Evolutionary conservation across 2,329 filamentous ascomycete genomes (phyloP).

Genomic region (Fusarium pseudonygamai): DNA sequence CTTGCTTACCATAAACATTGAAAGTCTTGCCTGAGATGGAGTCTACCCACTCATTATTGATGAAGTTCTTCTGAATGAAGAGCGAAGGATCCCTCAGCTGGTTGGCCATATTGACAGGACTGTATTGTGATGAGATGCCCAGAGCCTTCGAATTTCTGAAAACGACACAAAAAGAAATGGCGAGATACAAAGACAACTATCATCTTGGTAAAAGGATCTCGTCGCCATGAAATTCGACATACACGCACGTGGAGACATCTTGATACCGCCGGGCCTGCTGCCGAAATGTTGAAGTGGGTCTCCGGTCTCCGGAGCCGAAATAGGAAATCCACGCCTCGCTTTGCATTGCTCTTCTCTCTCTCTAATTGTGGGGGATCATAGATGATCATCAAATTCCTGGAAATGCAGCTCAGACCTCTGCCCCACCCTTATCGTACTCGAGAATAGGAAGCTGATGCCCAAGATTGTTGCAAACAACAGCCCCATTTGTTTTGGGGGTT

Average conservation of each 20-base stretch:
- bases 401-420: neutral
- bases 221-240: neutral
- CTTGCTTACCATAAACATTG: neutral
- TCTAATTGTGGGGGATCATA: neutral
- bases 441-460: neutral
- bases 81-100: neutral
- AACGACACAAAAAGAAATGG: neutral
- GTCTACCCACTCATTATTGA: neutral
- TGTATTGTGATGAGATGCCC: neutral
- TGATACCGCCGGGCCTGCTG: neutral
- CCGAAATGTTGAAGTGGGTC: neutral
- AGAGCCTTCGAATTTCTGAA: neutral
- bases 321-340: neutral
- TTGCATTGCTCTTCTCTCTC: neutral
- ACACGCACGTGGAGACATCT: neutral
- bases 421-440: neutral
- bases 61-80: neutral
- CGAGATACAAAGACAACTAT: neutral
- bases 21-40: neutral
- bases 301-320: neutral
- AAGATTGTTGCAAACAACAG: no score
- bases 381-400: neutral
- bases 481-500: no score
- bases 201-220: neutral
- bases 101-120: neutral